Percentiles rank a stretch among this genome's conserved stretches.
These are phyloP conservation scores for Gamsiella multidivaricata DNA, from an alignment of 192 early-diverging fungal genomes.

Conservation along the genomic window DNA sequence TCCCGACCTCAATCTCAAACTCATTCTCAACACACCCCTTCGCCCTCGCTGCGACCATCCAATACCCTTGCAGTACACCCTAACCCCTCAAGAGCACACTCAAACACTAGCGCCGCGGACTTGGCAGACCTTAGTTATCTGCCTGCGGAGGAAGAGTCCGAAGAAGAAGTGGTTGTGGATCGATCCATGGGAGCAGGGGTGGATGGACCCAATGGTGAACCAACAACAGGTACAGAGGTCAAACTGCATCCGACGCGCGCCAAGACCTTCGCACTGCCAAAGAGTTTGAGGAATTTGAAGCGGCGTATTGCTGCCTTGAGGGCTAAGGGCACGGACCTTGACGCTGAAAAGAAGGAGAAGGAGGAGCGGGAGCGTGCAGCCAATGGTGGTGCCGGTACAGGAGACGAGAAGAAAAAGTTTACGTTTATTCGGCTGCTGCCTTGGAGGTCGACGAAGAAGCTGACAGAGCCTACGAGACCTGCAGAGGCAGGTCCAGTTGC, in stretches of 20 bases:
- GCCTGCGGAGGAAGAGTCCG: slow-evolving; percentile 30
- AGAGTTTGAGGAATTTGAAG: slow-evolving; percentile 44
- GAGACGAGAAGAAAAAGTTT: slow-evolving; percentile 50
- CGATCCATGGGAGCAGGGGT: slow-evolving; percentile 24
- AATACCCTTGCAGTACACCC: slow-evolving; percentile 10
- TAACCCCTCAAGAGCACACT: background rate
- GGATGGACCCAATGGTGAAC: slow-evolving; percentile 1
- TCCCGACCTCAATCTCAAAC: slow-evolving; percentile 15
- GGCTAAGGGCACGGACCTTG: slow-evolving; percentile 50
- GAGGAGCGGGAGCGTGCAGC: slow-evolving; percentile 37
- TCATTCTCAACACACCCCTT: slow-evolving; percentile 11
- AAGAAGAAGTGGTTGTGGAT: slow-evolving; percentile 34
- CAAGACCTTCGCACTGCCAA: slow-evolving; percentile 47
- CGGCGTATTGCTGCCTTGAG: slow-evolving; percentile 48
- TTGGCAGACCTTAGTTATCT: slow-evolving; percentile 25
- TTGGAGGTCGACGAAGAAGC: slow-evolving; percentile 41
- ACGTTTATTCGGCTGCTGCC: slow-evolving; percentile 47
- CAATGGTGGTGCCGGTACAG: slow-evolving; percentile 1
- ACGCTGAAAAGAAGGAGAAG: slow-evolving; percentile 43
- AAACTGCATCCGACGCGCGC: slow-evolving; percentile 50
- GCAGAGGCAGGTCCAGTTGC: background rate
- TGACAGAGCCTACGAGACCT: background rate
- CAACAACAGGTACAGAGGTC: slow-evolving; percentile 35
- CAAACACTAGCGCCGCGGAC: slow-evolving; percentile 27
- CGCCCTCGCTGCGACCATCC: slow-evolving; percentile 6